These are phyloP conservation scores for Fusarium nisikadoi DNA, from an alignment of 2,329 filamentous ascomycete species.

Conservation along the genomic window DNA sequence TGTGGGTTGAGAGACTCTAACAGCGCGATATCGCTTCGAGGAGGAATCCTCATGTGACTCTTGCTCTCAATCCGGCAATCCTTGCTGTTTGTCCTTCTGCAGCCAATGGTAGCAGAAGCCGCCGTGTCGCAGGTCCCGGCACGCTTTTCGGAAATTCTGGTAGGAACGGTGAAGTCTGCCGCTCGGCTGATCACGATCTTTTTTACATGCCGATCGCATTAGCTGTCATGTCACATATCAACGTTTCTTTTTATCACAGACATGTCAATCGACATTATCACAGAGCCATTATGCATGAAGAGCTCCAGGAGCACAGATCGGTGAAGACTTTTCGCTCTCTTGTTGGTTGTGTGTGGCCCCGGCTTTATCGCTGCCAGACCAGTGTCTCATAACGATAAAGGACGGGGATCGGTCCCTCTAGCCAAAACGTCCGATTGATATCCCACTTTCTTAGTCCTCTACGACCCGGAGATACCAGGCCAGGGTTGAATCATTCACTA, in stretches of 20 bases:
- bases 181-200: constrained; percentile 21
- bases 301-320: not conserved
- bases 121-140: constrained; percentile 7
- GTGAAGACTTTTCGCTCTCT: constrained; percentile 3
- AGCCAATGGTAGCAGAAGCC: constrained; percentile 13
- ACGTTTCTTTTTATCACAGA: not conserved
- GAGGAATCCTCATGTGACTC: constrained; percentile 14
- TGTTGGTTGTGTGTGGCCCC: constrained; percentile 17
- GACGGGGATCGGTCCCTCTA: constrained; percentile 13
- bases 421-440: constrained; percentile 25
- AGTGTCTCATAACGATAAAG: constrained; percentile 39
- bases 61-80: constrained; percentile 1
- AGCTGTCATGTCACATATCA: not conserved
- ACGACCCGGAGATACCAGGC: constrained; percentile 17
- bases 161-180: constrained; percentile 27
- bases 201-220: constrained; percentile 19
- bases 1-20: constrained; percentile 4
- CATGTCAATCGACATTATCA: not conserved
- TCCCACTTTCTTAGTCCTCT: constrained; percentile 7
- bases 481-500: constrained; percentile 10
- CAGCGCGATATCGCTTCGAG: constrained; percentile 5
- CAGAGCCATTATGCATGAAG: not conserved
- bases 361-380: constrained; percentile 39
- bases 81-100: not conserved
- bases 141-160: constrained; percentile 24